Conservation (phyloP, 1,284 basidiomycete species). For the Inonotus hispidus region DNA sequence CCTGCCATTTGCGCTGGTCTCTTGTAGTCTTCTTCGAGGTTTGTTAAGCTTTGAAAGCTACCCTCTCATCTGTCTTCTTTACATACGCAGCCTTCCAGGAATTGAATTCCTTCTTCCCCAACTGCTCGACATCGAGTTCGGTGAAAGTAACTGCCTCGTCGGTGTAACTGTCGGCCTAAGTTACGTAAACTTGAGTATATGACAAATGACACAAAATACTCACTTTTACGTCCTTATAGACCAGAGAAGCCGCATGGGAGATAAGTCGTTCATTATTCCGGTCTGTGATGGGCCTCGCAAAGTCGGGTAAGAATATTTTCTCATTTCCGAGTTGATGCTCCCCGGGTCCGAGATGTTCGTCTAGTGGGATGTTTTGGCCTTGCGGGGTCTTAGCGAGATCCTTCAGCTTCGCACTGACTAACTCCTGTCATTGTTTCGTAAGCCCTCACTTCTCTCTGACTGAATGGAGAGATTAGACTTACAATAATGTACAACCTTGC, state of each 20-base stretch:
- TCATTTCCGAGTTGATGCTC: too few relatives aligned
- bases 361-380: too few relatives aligned
- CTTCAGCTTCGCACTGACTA: too few relatives aligned
- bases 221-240: neutral
- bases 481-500: too few relatives aligned
- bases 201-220: neutral
- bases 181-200: neutral
- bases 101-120: neutral
- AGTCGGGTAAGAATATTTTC: too few relatives aligned
- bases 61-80: neutral
- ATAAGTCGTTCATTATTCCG: neutral
- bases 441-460: too few relatives aligned
- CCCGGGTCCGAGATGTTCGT: too few relatives aligned
- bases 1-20: neutral
- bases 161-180: neutral
- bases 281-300: too few relatives aligned
- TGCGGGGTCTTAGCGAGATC: too few relatives aligned
- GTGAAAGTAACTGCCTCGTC: neutral
- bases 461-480: too few relatives aligned
- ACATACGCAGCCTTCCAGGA: neutral
- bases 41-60: neutral
- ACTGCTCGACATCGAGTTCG: neutral
- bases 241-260: neutral
- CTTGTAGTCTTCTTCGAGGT: neutral
- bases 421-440: too few relatives aligned